A percentile compares a stretch with the other conserved stretches of the same genome.
Conservation (phyloP, 139 green algal species). For the Gonium pectorale region DNA sequence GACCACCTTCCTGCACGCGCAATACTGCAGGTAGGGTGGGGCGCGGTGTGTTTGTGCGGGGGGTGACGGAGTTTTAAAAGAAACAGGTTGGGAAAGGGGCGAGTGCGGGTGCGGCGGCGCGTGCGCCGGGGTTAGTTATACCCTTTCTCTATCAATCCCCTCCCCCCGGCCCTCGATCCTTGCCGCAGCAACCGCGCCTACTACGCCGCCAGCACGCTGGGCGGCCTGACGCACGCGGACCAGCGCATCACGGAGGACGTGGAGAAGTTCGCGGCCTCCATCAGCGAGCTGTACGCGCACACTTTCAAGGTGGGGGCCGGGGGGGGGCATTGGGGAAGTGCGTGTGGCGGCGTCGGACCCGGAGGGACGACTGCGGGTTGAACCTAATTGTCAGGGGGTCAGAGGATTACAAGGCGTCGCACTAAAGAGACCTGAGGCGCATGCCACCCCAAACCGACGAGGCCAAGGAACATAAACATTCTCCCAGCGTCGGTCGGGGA, state of each 20-base stretch:
- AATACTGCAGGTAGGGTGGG: constrained; percentile 74
- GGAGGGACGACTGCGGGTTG: too few relatives aligned
- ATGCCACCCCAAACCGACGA: too few relatives aligned
- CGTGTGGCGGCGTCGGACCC: too few relatives aligned
- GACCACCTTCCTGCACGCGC: constrained; percentile 84
- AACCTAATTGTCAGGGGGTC: too few relatives aligned
- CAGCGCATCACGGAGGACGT: constrained; percentile 96
- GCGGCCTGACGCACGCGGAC: constrained; percentile 91
- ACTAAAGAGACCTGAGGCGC: too few relatives aligned
- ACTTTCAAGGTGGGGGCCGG: constrained; percentile 85
- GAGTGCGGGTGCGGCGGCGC: not conserved
- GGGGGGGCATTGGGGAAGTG: too few relatives aligned
- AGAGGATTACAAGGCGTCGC: too few relatives aligned
- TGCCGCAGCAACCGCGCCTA: constrained; percentile 84
- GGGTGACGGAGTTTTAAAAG: constrained; percentile 61
- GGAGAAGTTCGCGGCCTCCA: constrained; percentile 90
- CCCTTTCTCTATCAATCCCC: not conserved
- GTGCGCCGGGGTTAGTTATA: not conserved
- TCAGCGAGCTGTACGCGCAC: constrained; percentile 92
- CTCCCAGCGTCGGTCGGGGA: too few relatives aligned
- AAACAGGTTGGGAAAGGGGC: not conserved
- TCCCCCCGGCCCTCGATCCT: not conserved
- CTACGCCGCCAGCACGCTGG: constrained; percentile 91
- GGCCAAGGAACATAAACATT: too few relatives aligned
- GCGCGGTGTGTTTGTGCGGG: not conserved